Percentiles rank a stretch among this genome's conserved stretches.
phyloP scores from a whole-genome alignment of 108 stramenopile genomes.

The Nannochloropsis granulata region DNA sequence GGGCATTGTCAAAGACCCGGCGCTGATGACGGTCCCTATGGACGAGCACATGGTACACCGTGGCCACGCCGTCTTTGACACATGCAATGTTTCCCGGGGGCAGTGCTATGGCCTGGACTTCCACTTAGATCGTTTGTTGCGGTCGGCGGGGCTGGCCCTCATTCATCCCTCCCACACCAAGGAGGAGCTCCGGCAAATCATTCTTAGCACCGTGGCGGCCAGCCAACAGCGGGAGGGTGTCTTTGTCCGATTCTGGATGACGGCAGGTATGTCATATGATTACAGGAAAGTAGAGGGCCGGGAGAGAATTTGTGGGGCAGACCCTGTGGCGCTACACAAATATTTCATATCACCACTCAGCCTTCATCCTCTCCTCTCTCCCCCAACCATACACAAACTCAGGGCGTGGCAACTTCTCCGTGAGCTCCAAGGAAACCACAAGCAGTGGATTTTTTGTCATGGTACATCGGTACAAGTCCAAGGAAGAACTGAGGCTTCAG shows the following conservation, averaged over 20 bases:
- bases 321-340: background rate
- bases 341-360: background rate
- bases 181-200: constrained; percentile 9
- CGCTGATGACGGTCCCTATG: constrained; percentile 11
- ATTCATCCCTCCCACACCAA: constrained; percentile 17
- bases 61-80: constrained; percentile 25
- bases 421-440: background rate
- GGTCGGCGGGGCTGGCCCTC: constrained; percentile 4
- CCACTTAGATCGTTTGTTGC: constrained; percentile 16
- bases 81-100: constrained; percentile 9
- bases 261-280: background rate
- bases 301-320: background rate
- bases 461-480: background rate
- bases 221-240: background rate
- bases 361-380: background rate
- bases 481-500: background rate
- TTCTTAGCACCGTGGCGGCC: constrained; percentile 17
- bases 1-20: constrained; percentile 11
- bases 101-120: constrained; percentile 17
- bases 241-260: background rate
- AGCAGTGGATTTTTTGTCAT: constrained; percentile 6
- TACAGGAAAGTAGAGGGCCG: background rate
- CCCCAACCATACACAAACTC: background rate
- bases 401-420: constrained; percentile 13
- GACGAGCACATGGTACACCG: constrained; percentile 29